Conservation (phyloP, 805 yeast species). For the Candida tibetensis region DNA sequence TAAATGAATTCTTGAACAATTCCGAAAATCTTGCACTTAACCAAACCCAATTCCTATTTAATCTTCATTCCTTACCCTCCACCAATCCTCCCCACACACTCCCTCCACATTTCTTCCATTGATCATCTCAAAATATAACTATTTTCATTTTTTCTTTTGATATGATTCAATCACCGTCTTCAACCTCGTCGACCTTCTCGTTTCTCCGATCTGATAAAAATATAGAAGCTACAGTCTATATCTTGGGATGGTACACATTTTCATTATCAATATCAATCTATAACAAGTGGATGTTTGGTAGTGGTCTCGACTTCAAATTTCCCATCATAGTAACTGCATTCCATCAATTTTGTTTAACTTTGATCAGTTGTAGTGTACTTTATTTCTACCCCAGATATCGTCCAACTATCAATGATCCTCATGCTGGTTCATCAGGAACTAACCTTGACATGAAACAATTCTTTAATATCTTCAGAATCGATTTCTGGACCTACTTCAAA, state of each 20-base stretch:
- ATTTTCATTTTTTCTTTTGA: no score
- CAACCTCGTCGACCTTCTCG: neutral
- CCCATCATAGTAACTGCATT: conserved; percentile 83
- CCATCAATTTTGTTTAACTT: conserved; percentile 73
- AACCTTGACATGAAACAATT: conserved; percentile 12
- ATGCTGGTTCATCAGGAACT: neutral
- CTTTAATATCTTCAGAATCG: conserved; percentile 20
- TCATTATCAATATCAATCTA: conserved; percentile 72
- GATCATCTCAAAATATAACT: no score
- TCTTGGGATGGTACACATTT: conserved; percentile 66
- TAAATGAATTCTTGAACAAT: no score
- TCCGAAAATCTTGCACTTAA: no score
- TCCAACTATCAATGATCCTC: conserved; percentile 25
- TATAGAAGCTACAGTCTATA: conserved; percentile 27
- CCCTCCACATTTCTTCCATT: no score
- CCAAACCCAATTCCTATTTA: no score
- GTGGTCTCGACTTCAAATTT: conserved; percentile 69
- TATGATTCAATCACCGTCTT: no score
- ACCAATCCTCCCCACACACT: no score
- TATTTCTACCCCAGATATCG: conserved; percentile 47
- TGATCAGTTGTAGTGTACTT: conserved; percentile 48
- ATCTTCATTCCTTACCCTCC: no score
- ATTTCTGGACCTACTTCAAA: conserved; percentile 33
- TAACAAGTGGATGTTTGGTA: conserved; percentile 96
- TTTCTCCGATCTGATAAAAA: conserved; percentile 2